These are phyloP conservation scores for Leishmania tropica DNA, from an alignment of 208 protist species.

Conservation along the genomic window DNA sequence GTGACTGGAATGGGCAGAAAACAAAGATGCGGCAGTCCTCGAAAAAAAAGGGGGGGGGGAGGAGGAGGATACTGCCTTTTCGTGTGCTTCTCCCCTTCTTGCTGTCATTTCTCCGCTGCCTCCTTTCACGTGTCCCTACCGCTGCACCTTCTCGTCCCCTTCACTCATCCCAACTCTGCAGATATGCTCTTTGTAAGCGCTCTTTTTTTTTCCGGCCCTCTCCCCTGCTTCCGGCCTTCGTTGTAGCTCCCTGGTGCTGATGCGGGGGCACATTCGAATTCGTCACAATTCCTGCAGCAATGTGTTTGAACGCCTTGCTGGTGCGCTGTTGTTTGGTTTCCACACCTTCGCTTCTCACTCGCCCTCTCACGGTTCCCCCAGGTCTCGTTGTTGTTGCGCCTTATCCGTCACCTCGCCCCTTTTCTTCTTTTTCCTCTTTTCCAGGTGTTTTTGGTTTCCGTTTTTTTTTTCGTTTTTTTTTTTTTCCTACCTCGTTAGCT, in stretches of 20 bases:
- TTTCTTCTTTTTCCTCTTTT: not conserved
- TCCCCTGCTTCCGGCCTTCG: not conserved
- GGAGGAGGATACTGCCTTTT: not conserved
- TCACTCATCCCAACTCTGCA: not conserved
- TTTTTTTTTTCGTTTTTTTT: too few species aligned
- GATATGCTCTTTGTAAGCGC: not conserved
- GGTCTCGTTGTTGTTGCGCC: not conserved
- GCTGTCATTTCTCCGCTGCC: not conserved
- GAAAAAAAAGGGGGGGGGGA: not conserved
- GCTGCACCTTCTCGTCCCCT: not conserved
- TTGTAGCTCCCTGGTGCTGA: not conserved
- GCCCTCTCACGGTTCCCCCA: not conserved
- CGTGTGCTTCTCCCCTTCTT: not conserved
- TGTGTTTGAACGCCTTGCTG: not conserved
- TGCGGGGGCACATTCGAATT: not conserved
- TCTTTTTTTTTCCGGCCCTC: not conserved
- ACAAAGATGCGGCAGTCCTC: too few species aligned
- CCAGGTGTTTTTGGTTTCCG: not conserved
- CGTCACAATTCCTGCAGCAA: not conserved
- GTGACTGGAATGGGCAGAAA: constrained; percentile 1
- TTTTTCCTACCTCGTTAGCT: not conserved
- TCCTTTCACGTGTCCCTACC: not conserved
- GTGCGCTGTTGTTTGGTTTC: not conserved
- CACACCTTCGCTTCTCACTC: not conserved
- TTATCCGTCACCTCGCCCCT: not conserved